Base-by-base conservation (phyloP, 2,329 filamentous ascomycete species). In the Graphiopsis chlorocephala region DNA sequence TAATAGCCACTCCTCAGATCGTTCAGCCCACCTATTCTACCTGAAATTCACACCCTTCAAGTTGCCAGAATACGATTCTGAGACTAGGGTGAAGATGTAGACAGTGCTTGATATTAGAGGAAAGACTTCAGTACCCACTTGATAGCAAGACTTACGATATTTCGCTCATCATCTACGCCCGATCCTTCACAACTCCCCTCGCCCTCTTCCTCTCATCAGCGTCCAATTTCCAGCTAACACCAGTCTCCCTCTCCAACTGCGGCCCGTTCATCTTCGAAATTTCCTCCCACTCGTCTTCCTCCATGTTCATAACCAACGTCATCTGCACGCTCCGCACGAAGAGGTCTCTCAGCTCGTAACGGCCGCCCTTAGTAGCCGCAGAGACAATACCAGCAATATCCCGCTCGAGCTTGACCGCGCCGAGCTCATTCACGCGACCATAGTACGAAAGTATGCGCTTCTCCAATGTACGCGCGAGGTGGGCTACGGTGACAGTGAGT, bases 241-340 rank as follows among this genome's bases (percentile, higher is more conserved):
- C 90, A 58, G 86, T 88, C 14, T 88, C 85, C 15, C 83, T 64
- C 79, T 63, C 85, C 83, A 63, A 75, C 74, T 66, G 77, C 75
- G 57, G 79, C 75, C 35, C 77, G 38, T 80, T 83, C 33, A 82
- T 78, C 47, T 83, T 78, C 7, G 77, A 73, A 45, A 78, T 76
- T 45, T 95, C 92, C 56, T 94, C 91, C 91, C 93, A 97, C 78
- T 97, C 94, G 65, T 97, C 93, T 35, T 95, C 91, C 75, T 97
- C 93, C 92, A 97, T 96, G 71, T 93, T 94, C 75, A 94, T 88
- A 17, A 97, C 87, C 82, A 96, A 87, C 64, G 90, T 86, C 71
- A 97, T 89, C 82, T 97, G 92, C 65, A 85, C 84, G 65, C 90
- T 91, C 72, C 88, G 86, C 29, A 85, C 83, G 79, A 97, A 97